phyloP scores from a whole-genome alignment of 2,329 filamentous ascomycete species.

The Phaeoacremonium minimum region DNA sequence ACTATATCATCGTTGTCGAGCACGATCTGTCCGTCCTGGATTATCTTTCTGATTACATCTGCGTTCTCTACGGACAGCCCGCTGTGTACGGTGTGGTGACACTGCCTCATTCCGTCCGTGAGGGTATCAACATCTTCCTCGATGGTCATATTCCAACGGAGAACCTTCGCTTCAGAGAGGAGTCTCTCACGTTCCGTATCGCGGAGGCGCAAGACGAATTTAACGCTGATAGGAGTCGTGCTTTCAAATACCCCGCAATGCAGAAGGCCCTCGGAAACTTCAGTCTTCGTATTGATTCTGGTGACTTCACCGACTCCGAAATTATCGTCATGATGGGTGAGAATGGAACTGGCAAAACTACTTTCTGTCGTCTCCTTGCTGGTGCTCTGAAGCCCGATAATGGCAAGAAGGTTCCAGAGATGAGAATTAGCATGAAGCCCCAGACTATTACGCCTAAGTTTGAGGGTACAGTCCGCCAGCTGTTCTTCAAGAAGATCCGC shows the following conservation, averaged over 20 bases:
- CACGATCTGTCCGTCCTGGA: slow-evolving; percentile 98
- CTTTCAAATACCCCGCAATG: slow-evolving; percentile 86
- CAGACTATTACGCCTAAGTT: slow-evolving; percentile 99
- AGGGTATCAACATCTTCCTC: slow-evolving; percentile 95
- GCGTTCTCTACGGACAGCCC: slow-evolving; percentile 91
- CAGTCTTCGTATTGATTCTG: slow-evolving; percentile 74
- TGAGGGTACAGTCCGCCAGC: slow-evolving; percentile 89
- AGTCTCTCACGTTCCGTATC: slow-evolving; percentile 93
- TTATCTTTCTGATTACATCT: slow-evolving; percentile 98
- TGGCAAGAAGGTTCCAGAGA: slow-evolving; percentile 72
- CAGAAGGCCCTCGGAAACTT: slow-evolving; percentile 89
- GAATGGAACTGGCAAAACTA: slow-evolving; percentile 99
- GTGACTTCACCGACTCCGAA: slow-evolving; percentile 94
- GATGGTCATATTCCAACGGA: slow-evolving; percentile 98
- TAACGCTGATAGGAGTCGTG: slow-evolving; percentile 75
- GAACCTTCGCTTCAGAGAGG: slow-evolving; percentile 96
- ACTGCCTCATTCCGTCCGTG: slow-evolving; percentile 88
- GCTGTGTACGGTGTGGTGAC: slow-evolving; percentile 98
- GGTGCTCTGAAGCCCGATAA: slow-evolving; percentile 90
- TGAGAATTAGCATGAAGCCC: slow-evolving; percentile 99
- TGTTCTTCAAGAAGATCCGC: slow-evolving; percentile 99
- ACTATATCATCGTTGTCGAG: slow-evolving; percentile 98
- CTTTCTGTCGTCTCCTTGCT: slow-evolving; percentile 94
- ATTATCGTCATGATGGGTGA: slow-evolving; percentile 99
- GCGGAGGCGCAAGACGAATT: slow-evolving; percentile 87